Conservation (phyloP, 2,329 filamentous ascomycete genomes). For the Aschersonia sp. region DNA sequence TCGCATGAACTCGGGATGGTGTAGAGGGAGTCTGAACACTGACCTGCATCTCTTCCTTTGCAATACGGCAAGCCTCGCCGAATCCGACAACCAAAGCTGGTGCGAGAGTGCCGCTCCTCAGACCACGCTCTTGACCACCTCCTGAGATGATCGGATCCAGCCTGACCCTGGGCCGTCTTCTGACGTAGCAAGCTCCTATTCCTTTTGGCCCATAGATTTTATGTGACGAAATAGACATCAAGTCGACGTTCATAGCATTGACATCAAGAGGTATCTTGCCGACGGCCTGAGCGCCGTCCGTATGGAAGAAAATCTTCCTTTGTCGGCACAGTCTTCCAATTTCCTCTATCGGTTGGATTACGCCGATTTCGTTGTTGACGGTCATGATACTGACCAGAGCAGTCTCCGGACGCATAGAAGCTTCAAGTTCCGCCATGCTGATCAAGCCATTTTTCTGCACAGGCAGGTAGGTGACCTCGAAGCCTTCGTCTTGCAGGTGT, state of each 20-base stretch:
- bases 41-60: slow-evolving; percentile 81
- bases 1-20: slow-evolving; percentile 4
- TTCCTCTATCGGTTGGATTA: slow-evolving; percentile 90
- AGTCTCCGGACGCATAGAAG: slow-evolving; percentile 81
- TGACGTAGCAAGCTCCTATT: slow-evolving; percentile 90
- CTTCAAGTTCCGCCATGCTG: slow-evolving; percentile 69
- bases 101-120: slow-evolving; percentile 86
- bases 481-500: slow-evolving; percentile 92
- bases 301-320: slow-evolving; percentile 96
- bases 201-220: slow-evolving; percentile 99
- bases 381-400: slow-evolving; percentile 93
- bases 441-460: slow-evolving; percentile 80
- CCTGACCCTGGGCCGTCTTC: slow-evolving; percentile 81
- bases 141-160: slow-evolving; percentile 92
- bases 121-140: slow-evolving; percentile 87
- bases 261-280: slow-evolving; percentile 96
- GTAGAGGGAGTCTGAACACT: slow-evolving; percentile 17
- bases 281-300: slow-evolving; percentile 91
- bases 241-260: slow-evolving; percentile 92
- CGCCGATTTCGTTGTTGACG: slow-evolving; percentile 98
- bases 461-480: slow-evolving; percentile 90
- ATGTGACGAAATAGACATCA: slow-evolving; percentile 98
- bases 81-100: slow-evolving; percentile 83
- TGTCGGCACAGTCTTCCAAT: slow-evolving; percentile 84
- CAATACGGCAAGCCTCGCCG: slow-evolving; percentile 87